Evolutionary conservation across 257 asterid genomes (phyloP), one percentile per base, ranked within the genome.

Genomic region (Henckelia pumila): DNA sequence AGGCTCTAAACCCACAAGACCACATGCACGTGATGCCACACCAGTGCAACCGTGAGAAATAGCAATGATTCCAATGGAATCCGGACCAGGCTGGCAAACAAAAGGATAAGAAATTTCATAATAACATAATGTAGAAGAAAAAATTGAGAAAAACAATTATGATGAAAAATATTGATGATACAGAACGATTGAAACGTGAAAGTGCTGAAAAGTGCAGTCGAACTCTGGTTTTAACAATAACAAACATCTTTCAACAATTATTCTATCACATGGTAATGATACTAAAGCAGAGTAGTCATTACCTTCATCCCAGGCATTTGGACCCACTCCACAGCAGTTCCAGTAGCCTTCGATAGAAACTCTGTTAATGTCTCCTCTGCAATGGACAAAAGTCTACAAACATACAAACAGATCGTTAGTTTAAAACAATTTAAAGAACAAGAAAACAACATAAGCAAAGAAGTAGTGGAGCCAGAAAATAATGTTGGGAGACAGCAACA

Each of bases 41-140:
- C 99, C 97, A 71, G 95, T 85, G 96, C 97, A 93, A 82, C 99
- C 96, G 75, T 90, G 97, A 83, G 97, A 93, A 77, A 93, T 93
- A 82, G 96, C 95, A 78, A 88, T 80, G 97, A 93, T 93, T 93
- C 99, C 99, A 90, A 90, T 88, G 97, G 99, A 93, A 90, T 93
- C 99, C 99, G 99, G 99, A 93, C 99, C 99, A 93, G 97, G 97
- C 99, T 91, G 26, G 2, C 26, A 25, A 28, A 23, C 28, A 53
- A 64, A 57, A 72, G 28, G 49, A 47, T 7, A 22, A 17, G 14
- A 9, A 60, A 50, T 25, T 25, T 66, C 50, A 59, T 55, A 25
- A 44, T 37, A 24, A 24, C 0, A 16, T 17, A 71, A 21, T 22
- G 20, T 6, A 26, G 47, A 22, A 28, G 10, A 29, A 37, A n/a